Evolutionary conservation across 2,329 filamentous ascomycete species (phyloP).

Genomic region (Calonectria hawksworthii): DNA sequence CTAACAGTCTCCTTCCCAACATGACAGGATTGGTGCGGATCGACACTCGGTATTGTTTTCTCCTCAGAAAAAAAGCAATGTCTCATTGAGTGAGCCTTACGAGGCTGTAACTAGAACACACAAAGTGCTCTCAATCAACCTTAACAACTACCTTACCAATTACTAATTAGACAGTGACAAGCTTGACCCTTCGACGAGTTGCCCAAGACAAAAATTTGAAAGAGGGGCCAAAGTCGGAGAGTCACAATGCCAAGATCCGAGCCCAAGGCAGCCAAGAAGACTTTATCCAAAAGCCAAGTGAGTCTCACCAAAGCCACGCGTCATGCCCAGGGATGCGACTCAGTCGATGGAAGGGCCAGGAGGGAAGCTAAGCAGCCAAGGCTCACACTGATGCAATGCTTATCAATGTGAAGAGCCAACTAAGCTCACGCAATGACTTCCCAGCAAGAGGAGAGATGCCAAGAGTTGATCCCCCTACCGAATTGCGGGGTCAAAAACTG

Average conservation of each 20-base stretch:
- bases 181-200: not conserved
- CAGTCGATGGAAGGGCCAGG: not conserved
- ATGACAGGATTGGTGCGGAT: constrained; percentile 5
- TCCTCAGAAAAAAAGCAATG: not conserved
- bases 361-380: not conserved
- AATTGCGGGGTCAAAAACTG: constrained; percentile 1
- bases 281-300: constrained; percentile 19
- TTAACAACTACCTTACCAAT: not conserved
- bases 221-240: not conserved
- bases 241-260: constrained; percentile 6
- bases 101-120: not conserved
- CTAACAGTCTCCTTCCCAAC: not conserved
- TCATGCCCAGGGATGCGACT: not conserved
- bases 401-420: constrained; percentile 7
- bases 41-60: not conserved
- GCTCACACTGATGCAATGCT: constrained; percentile 2
- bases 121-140: not conserved
- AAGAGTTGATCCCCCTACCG: not conserved
- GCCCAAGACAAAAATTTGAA: not conserved
- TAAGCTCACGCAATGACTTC: constrained; percentile 10
- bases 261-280: constrained; percentile 9
- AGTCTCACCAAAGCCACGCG: constrained; percentile 9
- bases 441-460: constrained; percentile 6
- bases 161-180: not conserved
- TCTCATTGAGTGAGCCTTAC: not conserved